These are phyloP conservation scores for Theileria parva DNA, from an alignment of 169 alveolate genomes.

Conservation along the genomic window DNA sequence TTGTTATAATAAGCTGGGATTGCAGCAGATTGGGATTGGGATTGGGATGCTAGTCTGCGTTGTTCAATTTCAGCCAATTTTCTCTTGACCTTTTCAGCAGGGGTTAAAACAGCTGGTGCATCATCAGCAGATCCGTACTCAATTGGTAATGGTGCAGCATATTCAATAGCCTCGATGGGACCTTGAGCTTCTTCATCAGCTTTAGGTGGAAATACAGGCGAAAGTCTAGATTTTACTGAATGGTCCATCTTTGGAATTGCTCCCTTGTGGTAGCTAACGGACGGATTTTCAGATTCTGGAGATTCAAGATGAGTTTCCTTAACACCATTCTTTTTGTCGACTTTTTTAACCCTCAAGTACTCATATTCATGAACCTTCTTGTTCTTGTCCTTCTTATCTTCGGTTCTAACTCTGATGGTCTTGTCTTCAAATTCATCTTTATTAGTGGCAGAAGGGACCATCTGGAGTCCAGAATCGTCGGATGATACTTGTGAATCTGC, in stretches of 20 bases:
- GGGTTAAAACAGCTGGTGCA: not conserved
- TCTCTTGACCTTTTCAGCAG: not conserved
- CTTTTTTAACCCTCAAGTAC: slow-evolving; percentile 14
- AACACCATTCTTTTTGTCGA: not conserved
- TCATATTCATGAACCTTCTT: slow-evolving; percentile 24
- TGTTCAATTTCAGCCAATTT: not conserved
- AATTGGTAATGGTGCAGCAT: not conserved
- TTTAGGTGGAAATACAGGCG: not conserved
- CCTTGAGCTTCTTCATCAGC: not conserved
- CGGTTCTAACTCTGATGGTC: slow-evolving; percentile 8
- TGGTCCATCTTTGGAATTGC: not conserved
- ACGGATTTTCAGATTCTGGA: not conserved
- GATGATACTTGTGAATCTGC: slow-evolving; percentile 12
- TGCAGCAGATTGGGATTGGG: not conserved
- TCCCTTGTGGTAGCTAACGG: not conserved
- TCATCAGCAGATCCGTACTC: not conserved
- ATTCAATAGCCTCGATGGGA: not conserved
- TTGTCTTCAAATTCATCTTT: slow-evolving; percentile 12
- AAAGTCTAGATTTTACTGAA: not conserved
- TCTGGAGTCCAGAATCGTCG: slow-evolving; percentile 2
- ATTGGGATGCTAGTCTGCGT: not conserved
- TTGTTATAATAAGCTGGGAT: not conserved
- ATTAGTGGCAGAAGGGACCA: slow-evolving; percentile 3
- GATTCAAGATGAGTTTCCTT: slow-evolving; percentile 10
- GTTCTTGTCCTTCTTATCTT: not conserved